A percentile compares a stretch with the other conserved stretches of the same genome.
Evolutionary conservation across 805 yeast species (phyloP).

Genomic region (Saccharomycopsis microspora): DNA sequence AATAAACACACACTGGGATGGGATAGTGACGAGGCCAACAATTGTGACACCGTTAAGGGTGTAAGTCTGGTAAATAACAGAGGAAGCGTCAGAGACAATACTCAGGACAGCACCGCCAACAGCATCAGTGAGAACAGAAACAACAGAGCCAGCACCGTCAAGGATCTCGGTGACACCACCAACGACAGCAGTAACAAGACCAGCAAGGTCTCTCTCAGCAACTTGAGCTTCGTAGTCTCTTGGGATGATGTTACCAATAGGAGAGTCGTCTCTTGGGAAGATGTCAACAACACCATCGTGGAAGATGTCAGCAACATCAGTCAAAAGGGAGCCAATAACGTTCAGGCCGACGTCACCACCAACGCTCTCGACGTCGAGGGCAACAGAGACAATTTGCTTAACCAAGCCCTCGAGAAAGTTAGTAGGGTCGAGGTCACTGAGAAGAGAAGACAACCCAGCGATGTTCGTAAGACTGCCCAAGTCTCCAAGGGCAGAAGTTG

Average conservation of each 20-base stretch:
- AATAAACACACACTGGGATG: constrained; percentile 2
- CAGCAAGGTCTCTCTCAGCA: constrained; percentile 1
- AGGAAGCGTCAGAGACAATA: constrained; percentile 1
- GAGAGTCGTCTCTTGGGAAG: neutral
- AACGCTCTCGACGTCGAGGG: constrained; percentile 1
- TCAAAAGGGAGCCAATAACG: constrained; percentile 2
- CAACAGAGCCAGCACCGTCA: constrained; percentile 1
- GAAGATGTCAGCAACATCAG: constrained; percentile 6
- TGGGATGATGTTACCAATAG: neutral
- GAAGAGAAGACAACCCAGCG: neutral
- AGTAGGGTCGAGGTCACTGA: neutral
- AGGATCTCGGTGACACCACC: constrained; percentile 3
- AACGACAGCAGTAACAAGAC: neutral
- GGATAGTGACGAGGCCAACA: constrained; percentile 5
- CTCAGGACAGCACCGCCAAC: constrained; percentile 1
- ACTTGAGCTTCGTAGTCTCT: neutral
- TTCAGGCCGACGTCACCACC: constrained; percentile 3
- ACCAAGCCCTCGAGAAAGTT: constrained; percentile 1
- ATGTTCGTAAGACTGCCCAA: neutral
- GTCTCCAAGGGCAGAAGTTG: constrained; percentile 2
- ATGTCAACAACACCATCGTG: constrained; percentile 1
- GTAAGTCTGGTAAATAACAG: constrained; percentile 5
- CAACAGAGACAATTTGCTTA: neutral
- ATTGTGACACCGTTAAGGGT: constrained; percentile 4
- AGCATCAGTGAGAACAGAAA: constrained; percentile 1